Evolutionary conservation across 306 rosid genomes (phyloP).

Genomic region (Rosa lucieae): DNA sequence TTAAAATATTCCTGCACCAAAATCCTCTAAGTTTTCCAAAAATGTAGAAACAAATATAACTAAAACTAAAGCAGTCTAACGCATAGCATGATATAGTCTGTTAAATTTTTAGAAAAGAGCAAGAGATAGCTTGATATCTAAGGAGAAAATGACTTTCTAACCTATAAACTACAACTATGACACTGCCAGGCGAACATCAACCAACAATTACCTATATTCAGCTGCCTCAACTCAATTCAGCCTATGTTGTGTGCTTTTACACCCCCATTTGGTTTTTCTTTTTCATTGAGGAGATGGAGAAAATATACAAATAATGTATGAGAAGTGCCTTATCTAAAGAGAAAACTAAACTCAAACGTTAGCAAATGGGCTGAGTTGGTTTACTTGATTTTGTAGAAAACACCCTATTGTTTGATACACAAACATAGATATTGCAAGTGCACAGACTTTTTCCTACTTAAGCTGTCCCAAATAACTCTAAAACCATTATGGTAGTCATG

Average conservation of each 20-base stretch:
- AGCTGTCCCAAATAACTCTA: background rate
- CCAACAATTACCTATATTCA: background rate
- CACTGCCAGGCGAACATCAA: background rate
- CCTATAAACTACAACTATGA: background rate
- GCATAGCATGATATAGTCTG: background rate
- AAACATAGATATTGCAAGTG: background rate
- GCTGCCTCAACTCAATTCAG: background rate
- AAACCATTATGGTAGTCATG: background rate
- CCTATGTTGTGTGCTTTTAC: background rate
- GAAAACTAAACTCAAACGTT: too few relatives aligned
- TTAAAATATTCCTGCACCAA: conserved; percentile 22
- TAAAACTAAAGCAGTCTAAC: background rate
- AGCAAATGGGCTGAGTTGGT: background rate
- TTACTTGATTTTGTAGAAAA: background rate
- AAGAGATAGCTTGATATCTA: background rate
- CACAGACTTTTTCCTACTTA: background rate
- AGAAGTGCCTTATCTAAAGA: background rate
- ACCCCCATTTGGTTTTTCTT: background rate
- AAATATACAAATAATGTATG: background rate
- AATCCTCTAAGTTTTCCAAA: background rate
- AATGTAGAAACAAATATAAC: background rate
- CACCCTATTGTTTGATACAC: background rate
- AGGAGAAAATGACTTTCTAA: background rate
- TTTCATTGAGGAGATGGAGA: background rate
- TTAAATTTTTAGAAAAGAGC: background rate